Base-by-base conservation (phyloP, 1,284 basidiomycete genomes). In the Melampsora larici-populina region DNA sequence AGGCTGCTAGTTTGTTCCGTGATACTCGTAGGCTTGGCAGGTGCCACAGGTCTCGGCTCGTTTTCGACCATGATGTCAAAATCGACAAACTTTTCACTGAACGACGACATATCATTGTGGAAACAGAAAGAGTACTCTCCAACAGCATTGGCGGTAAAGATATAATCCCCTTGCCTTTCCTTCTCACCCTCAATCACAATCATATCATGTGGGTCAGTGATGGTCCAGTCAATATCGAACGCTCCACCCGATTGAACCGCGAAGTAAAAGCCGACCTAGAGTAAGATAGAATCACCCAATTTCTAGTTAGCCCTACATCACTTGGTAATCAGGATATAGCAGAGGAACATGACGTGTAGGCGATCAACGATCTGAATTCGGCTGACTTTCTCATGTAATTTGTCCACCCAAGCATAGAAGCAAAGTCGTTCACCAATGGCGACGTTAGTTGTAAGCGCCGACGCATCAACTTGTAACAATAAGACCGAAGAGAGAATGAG, bases 91-190 rank as follows among this genome's bases (percentile, higher is more conserved):
- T 97, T 97, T 86, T 94, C 87, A 86, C 91, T 91, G 80, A 94
- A 87, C 4, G 91, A 92, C 11, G 90, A 92, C 89, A 93, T 92
- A 86, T 96, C 93, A 85, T 99, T 99, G 83, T 94, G 92, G 84
- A 99, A 97, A 86, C 97, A 99, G 86, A 99, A 99, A 2, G 93
- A 87, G 85, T 98, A 98, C 87, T 99, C 97, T 82, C 96, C 96
- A 77, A 91, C 88, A 49, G 88, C 88, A 85, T 97, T 95, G 17
- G 93, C 96, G 5, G 97, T 99, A 80, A 99, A 89, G 79, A 99
- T 93, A 83, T 91, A 97, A 88, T 99, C 97, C 60, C 96, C 94
- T 82, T 98, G 94, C 48, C 93, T 89, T 83, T 98, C 95, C 62
- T 90, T 89, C 80, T 88, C 85, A 74, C 94, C 97, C 74, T 94